Evolutionary conservation across 768 basidiomycete genomes (phyloP).

Genomic region (Cubamyces lactineus): DNA sequence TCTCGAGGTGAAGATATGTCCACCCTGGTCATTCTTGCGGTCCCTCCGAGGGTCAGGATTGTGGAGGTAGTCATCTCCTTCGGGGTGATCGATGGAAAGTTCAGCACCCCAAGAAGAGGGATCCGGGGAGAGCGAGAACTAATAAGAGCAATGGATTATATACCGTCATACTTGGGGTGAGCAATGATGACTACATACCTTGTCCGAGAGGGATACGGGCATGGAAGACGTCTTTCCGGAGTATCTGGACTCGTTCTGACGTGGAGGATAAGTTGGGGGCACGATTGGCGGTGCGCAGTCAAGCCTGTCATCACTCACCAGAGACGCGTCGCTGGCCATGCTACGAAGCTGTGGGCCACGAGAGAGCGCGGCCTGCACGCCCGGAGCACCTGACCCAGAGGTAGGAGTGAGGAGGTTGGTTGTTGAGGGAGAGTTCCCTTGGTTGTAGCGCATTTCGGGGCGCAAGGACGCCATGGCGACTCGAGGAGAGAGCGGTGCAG

Average conservation of each 20-base stretch:
- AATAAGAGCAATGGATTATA: background rate
- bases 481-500: background rate
- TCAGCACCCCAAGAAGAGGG: constrained; percentile 74
- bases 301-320: constrained; percentile 14
- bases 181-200: constrained; percentile 17
- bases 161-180: background rate
- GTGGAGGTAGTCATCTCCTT: constrained; percentile 75
- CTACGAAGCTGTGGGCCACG: constrained; percentile 21
- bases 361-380: constrained; percentile 27
- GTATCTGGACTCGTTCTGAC: constrained; percentile 27
- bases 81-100: constrained; percentile 49
- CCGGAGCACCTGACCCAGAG: constrained; percentile 11
- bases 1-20: constrained; percentile 56
- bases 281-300: background rate
- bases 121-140: constrained; percentile 79
- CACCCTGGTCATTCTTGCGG: constrained; percentile 40
- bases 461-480: constrained; percentile 26
- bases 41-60: constrained; percentile 54
- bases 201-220: constrained; percentile 29
- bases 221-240: constrained; percentile 20
- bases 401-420: constrained; percentile 26
- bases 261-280: background rate
- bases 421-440: constrained; percentile 23
- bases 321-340: constrained; percentile 27
- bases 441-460: constrained; percentile 20